Percentiles rank a stretch among this genome's conserved stretches.
Conservation (phyloP, 2,329 filamentous ascomycete genomes). For the Rutstroemia sp. region DNA sequence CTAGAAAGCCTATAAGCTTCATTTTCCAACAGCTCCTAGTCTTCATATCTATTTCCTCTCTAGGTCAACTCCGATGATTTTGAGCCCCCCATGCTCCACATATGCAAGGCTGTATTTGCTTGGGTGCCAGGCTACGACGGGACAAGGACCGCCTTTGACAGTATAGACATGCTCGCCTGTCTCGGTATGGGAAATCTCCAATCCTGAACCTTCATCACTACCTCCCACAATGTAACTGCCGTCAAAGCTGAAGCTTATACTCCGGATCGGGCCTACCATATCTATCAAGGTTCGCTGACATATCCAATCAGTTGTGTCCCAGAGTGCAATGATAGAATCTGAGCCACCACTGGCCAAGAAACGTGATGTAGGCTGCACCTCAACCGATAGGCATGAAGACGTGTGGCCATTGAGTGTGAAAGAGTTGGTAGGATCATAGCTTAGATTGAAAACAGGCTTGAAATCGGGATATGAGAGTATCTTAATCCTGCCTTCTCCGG, state of each 20-base stretch:
- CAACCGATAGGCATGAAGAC: conserved; percentile 60
- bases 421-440: conserved; percentile 37
- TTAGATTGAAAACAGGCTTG: conserved; percentile 44
- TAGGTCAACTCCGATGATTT: conserved; percentile 46
- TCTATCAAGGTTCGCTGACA: conserved; percentile 64
- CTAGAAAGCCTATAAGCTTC: not conserved
- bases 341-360: conserved; percentile 69
- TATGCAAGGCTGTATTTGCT: conserved; percentile 68
- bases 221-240: conserved; percentile 68
- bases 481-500: conserved; percentile 61
- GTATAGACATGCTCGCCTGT: conserved; percentile 66
- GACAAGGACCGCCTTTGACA: conserved; percentile 59
- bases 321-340: conserved; percentile 68
- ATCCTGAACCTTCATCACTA: conserved; percentile 61
- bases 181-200: conserved; percentile 66
- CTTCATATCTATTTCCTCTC: conserved; percentile 22
- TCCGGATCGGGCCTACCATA: conserved; percentile 63
- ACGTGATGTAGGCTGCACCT: conserved; percentile 62
- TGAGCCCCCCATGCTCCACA: conserved; percentile 54
- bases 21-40: not conserved
- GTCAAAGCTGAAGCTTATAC: conserved; percentile 69
- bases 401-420: conserved; percentile 67
- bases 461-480: conserved; percentile 62
- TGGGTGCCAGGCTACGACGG: conserved; percentile 70
- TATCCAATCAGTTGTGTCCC: conserved; percentile 73